Conservation (phyloP, 2,329 filamentous ascomycete genomes). For the Fusarium subtropicale region DNA sequence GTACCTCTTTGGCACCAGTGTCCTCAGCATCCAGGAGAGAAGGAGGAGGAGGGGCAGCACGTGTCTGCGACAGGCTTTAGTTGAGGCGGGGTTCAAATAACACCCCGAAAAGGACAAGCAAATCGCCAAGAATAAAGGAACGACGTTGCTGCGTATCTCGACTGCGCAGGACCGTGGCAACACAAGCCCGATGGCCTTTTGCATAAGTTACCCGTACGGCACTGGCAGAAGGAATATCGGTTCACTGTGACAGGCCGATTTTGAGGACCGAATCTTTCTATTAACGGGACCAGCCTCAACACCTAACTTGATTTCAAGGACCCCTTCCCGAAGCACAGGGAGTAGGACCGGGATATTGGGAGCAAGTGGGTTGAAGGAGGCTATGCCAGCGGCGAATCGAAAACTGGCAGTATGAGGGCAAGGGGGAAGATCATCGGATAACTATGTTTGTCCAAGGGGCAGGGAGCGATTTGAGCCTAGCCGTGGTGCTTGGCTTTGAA, state of each 20-base stretch:
- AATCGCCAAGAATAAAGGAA: conserved; percentile 12
- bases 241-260: not conserved
- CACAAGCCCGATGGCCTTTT: not conserved
- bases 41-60: conserved; percentile 40
- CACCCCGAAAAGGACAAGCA: conserved; percentile 12
- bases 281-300: not conserved
- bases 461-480: conserved; percentile 44
- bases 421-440: conserved; percentile 44
- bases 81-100: conserved; percentile 32
- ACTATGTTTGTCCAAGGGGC: conserved; percentile 43
- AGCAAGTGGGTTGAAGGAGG: conserved; percentile 40
- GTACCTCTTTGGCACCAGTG: conserved; percentile 27
- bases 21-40: conserved; percentile 18
- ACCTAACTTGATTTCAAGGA: not conserved
- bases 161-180: conserved; percentile 1
- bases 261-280: conserved; percentile 11
- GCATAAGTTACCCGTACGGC: not conserved
- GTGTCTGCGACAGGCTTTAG: conserved; percentile 24
- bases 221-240: not conserved
- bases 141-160: conserved; percentile 2
- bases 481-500: conserved; percentile 44
- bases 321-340: conserved; percentile 20
- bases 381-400: conserved; percentile 41
- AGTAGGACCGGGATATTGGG: conserved; percentile 37
- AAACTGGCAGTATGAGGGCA: conserved; percentile 43